Evolutionary conservation across 164 flowering plant genomes (phyloP), one percentile per base, ranked within the genome.

Genomic region (Chimonanthus praecox): DNA sequence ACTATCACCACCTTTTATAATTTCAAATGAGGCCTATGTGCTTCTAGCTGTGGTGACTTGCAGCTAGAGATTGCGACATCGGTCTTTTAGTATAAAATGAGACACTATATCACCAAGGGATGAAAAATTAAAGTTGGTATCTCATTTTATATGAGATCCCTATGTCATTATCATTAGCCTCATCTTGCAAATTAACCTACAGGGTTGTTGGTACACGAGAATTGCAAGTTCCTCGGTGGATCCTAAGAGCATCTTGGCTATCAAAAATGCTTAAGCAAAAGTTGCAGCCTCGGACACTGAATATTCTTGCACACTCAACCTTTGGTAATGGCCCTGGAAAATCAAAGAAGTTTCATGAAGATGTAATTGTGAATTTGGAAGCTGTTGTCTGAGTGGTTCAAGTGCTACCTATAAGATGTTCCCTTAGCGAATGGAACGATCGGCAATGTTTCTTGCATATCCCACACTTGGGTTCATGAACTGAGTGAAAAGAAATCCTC

Each of bases 401-500:
- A 50, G 3, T 10, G 43, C 15, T 73, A 73, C 75, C 75, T n/a
- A 73, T 73, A 9, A 73, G 75, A 71, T 94, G 99, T 71, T 92
- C 99, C 71, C 97, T 82, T 7, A 92, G 86, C 7, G 97, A 94
- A 64, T 94, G 97, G 63, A 89, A 87, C 33, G 92, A 94, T 15
- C 95, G 78, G 81, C 92, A 94, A 68, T 88, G 97, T 77, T 94
- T 94, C 71, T 78, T 80, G 72, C 99, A 94, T 20, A 92, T 79
- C 16, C 92, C 95, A 82, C 99, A 94, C 54, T 68, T 83, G 70
- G 99, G 99, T 69, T 94, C 97, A 77, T 94, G 99, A 72, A 78
- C 90, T 4, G 99, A 94, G 78, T 94, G 97, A 72, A 80, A 90
- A 1, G 99, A 92, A 9, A 58, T 77, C 73, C 86, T 90, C 93